A percentile compares a stretch with the other conserved stretches of the same genome.
Evolutionary conservation across 225 moss, liverwort and hornwort species (phyloP).

Genomic region (Marchantia polymorpha): DNA sequence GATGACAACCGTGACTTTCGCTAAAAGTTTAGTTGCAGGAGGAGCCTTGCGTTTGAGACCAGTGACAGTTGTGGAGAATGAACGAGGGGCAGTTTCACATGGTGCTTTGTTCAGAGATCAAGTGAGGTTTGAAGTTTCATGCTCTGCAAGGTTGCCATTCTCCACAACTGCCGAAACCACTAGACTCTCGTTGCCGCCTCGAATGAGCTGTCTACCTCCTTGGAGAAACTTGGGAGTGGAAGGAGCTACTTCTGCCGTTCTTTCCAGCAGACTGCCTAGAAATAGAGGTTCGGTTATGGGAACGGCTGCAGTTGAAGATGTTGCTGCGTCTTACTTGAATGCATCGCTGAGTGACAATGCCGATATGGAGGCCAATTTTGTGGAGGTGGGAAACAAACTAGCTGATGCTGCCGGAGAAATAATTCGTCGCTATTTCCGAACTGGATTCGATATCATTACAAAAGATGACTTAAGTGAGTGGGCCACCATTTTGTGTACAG

Average conservation of each 20-base stretch:
- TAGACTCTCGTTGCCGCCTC: not conserved
- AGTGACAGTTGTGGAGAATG: slow-evolving; percentile 8
- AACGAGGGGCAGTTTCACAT: not conserved
- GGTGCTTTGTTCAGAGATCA: not conserved
- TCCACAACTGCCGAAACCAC: not conserved
- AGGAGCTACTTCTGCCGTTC: not conserved
- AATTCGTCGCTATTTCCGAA: slow-evolving; percentile 70
- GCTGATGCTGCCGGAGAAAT: slow-evolving; percentile 81
- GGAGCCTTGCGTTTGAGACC: slow-evolving; percentile 11
- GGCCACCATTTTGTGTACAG: not conserved
- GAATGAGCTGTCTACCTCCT: not conserved
- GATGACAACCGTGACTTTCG: slow-evolving; percentile 25
- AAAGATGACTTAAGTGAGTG: slow-evolving; percentile 89
- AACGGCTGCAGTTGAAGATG: slow-evolving; percentile 38
- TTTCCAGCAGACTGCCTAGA: not conserved
- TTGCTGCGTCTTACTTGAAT: slow-evolving; percentile 35
- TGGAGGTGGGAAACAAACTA: slow-evolving; percentile 76
- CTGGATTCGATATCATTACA: slow-evolving; percentile 70
- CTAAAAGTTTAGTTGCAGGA: slow-evolving; percentile 20
- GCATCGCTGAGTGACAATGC: slow-evolving; percentile 21
- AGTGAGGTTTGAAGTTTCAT: slow-evolving; percentile 7
- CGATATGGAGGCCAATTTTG: slow-evolving; percentile 54
- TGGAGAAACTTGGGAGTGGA: not conserved
- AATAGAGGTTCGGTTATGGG: slow-evolving; percentile 23
- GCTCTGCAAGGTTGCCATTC: slow-evolving; percentile 7